Base-by-base conservation (phyloP, 345 rosid species). In the Aquilaria malaccensis region DNA sequence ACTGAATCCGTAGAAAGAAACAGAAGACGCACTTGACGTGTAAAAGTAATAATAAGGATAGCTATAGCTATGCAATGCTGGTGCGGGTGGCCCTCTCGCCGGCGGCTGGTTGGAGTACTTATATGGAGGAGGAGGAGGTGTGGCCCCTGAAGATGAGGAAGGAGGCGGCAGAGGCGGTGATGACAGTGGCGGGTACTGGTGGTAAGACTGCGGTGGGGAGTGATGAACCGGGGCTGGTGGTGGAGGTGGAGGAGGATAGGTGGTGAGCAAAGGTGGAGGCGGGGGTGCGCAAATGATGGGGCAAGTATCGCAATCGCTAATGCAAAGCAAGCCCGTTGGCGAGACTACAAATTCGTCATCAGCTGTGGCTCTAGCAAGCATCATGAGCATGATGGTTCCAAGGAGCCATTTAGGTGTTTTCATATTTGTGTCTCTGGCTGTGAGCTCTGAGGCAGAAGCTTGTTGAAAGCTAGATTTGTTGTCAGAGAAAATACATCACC, bases 11-110 rank as follows among this genome's bases (percentile, higher is more conserved):
- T 9, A 69, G 45, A 59, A 32, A 30, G 70, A 45, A 15, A 62
- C 59, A 52, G 66, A 33, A 59, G 78, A 61, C 30, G 81, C 78
- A 32, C 54, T 58, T 31, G 89, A 79, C 46, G 81, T 64, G 52
- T 69, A 76, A 79, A 56, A 85, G 54, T 85, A 82, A 76, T 85
- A 85, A 69, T 82, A 82, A 46, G 90, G 87, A 53, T 76, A 79
- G 32, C 81, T 76, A 56, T 84, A 72, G 48, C 51, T 55, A 51
- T 51, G 58, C 7, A 49, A 72, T 64, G 69, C 82, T 2, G 64
- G 32, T 9, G 43, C 29, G 2, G 81, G 81, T 13, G 78, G 78
- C 2, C 64, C 60, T 50, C 64, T 76, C n/a, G 45, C 74, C 6
- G 61, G 60, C 48, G 77, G 81, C 11, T 61, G 45, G 30, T 66